These are phyloP conservation scores for Thielaviopsis musarum DNA, from an alignment of 2,329 filamentous ascomycete genomes.

Conservation along the genomic window DNA sequence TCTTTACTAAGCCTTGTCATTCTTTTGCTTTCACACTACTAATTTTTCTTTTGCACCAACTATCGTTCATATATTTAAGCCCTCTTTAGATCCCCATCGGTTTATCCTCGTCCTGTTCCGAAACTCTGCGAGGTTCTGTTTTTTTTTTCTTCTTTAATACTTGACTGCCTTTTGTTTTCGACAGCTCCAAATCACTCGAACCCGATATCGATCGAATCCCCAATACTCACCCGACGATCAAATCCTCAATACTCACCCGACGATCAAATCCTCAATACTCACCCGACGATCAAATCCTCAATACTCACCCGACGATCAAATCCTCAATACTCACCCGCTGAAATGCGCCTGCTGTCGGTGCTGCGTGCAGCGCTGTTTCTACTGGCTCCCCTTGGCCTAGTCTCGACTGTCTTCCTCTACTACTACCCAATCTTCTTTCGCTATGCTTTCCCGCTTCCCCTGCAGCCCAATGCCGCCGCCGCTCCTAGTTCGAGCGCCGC, in stretches of 20 bases:
- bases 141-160: not conserved
- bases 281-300: too few relatives aligned
- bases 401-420: slow-evolving; percentile 65
- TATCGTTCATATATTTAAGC: too few relatives aligned
- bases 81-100: not conserved
- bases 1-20: not conserved
- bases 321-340: slow-evolving; percentile 13
- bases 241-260: too few relatives aligned
- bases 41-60: too few relatives aligned
- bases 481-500: slow-evolving; percentile 7
- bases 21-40: not conserved
- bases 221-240: too few relatives aligned
- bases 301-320: too few relatives aligned
- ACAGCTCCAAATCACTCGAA: too few relatives aligned
- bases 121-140: not conserved
- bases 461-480: slow-evolving; percentile 12
- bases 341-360: slow-evolving; percentile 32
- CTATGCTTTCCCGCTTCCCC: slow-evolving; percentile 59
- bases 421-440: slow-evolving; percentile 66
- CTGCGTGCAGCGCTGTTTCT: slow-evolving; percentile 32
- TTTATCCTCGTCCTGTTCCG: not conserved
- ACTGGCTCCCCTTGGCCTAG: slow-evolving; percentile 44
- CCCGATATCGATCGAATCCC: too few relatives aligned
- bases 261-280: too few relatives aligned
- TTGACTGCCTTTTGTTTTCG: too few relatives aligned